Conservation (phyloP, 2,329 filamentous ascomycete genomes). For the Zymoseptoria passerinii region DNA sequence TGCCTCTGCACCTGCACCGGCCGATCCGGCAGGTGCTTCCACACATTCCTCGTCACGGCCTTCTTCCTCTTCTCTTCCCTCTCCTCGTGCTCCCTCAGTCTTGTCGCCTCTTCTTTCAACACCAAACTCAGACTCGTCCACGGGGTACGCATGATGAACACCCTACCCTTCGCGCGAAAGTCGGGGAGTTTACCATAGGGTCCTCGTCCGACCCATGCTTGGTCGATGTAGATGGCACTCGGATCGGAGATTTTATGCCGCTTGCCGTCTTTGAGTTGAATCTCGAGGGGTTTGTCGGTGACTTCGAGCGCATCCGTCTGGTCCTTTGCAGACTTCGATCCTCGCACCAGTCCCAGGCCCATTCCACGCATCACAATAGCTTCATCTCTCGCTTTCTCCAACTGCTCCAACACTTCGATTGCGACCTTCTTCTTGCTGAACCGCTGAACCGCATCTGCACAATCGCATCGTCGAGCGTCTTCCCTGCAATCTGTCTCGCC, state of each 20-base stretch:
- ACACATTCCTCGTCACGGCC: constrained; percentile 64
- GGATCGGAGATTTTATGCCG: constrained; percentile 63
- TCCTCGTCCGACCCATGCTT: constrained; percentile 86
- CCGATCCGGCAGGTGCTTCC: constrained; percentile 81
- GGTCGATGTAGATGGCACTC: constrained; percentile 78
- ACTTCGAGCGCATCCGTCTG: constrained; percentile 3
- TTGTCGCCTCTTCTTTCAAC: constrained; percentile 88
- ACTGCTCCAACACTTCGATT: constrained; percentile 65
- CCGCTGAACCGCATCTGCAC: constrained; percentile 86
- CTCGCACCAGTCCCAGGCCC: constrained; percentile 51
- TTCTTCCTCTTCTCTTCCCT: constrained; percentile 65
- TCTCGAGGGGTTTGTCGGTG: constrained; percentile 39
- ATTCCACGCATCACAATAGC: constrained; percentile 77
- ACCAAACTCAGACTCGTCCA: constrained; percentile 68
- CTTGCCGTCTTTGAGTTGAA: constrained; percentile 67
- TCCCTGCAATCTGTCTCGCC: constrained; percentile 81
- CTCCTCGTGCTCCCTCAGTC: constrained; percentile 72
- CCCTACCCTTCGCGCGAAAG: constrained; percentile 66
- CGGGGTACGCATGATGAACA: constrained; percentile 60
- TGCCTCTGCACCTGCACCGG: constrained; percentile 73
- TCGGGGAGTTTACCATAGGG: constrained; percentile 54
- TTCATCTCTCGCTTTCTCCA: constrained; percentile 72
- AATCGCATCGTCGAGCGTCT: constrained; percentile 88
- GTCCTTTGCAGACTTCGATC: constrained; percentile 4
- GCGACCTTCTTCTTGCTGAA: constrained; percentile 93